These are phyloP conservation scores for Talaromyces liani DNA, from an alignment of 495 filamentous ascomycete genomes.

Conservation along the genomic window DNA sequence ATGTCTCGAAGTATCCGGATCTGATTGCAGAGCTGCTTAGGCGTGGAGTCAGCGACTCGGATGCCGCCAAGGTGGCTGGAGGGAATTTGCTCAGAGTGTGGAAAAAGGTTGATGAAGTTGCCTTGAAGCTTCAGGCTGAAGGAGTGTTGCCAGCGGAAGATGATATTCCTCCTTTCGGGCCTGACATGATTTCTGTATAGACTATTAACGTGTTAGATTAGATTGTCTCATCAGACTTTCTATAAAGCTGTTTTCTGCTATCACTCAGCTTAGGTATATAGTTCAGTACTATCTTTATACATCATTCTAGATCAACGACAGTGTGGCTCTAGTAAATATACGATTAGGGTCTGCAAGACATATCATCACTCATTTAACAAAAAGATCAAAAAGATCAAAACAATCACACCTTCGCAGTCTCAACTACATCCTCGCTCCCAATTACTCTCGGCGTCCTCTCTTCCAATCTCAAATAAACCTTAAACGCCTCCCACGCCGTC, in stretches of 20 bases:
- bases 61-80: constrained; percentile 61
- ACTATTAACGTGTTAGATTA: background rate
- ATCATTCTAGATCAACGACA: background rate
- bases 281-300: background rate
- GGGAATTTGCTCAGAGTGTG: constrained; percentile 72
- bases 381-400: background rate
- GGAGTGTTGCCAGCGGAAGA: constrained; percentile 61
- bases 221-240: background rate
- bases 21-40: constrained; percentile 66
- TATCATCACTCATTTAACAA: too few relatives aligned
- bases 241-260: background rate
- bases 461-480: constrained; percentile 2
- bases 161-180: constrained; percentile 15
- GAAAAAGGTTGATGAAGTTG: constrained; percentile 61
- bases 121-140: constrained; percentile 49
- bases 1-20: constrained; percentile 78
- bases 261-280: background rate
- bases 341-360: background rate
- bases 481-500: constrained; percentile 14
- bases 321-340: background rate
- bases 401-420: background rate
- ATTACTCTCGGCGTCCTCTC: background rate
- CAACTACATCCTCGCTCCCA: background rate
- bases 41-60: constrained; percentile 58
- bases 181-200: background rate